Evolutionary conservation across 106 monocot genomes (phyloP), one percentile per base, ranked within the genome.

Genomic region (Dioscorea dumetorum): DNA sequence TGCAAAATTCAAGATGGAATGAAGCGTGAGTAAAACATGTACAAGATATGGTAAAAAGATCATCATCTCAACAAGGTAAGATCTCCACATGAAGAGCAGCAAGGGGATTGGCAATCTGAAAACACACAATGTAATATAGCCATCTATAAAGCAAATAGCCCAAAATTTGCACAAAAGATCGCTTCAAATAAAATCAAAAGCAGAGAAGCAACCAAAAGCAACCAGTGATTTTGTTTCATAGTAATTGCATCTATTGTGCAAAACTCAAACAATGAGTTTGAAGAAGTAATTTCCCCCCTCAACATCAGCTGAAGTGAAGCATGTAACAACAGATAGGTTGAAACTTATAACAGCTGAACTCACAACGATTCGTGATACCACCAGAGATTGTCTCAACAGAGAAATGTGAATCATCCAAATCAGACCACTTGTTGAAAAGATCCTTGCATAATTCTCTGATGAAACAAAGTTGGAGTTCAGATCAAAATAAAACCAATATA

Each of bases 291-390:
- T 50, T 58, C 8, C n/a, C n/a, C n/a, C n/a, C n/a, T n/a, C n/a
- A 78, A 64, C 11, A 57, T 28, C 12, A 73, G 23, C 41, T 41
- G 41, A 41, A 41, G 41, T 41, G 6, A 41, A 41, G 10, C 28
- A 41, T 6, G 6, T 41, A 41, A 41, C 6, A 41, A 41, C 0
- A 10, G 10, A 61, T 11, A 54, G 18, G 57, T 52, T 11, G 60
- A 16, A 65, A 50, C 28, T 58, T 35, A 12, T 8, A 11, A 20
- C 50, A 75, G 28, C 4, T 59, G 15, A 77, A 93, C 99, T 82
- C 69, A 99, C 99, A 83, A n/a, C 87, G 90, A 81, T 99, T 99
- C 15, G 93, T 99, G 58, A 99, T 99, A 68, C 97, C 97, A 57
- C 97, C 90, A 41, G 97, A 84, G 70, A 99, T 87, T 16, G 64